Conservation (phyloP, 345 rosid genomes). For the Moricandia moricandioides region DNA sequence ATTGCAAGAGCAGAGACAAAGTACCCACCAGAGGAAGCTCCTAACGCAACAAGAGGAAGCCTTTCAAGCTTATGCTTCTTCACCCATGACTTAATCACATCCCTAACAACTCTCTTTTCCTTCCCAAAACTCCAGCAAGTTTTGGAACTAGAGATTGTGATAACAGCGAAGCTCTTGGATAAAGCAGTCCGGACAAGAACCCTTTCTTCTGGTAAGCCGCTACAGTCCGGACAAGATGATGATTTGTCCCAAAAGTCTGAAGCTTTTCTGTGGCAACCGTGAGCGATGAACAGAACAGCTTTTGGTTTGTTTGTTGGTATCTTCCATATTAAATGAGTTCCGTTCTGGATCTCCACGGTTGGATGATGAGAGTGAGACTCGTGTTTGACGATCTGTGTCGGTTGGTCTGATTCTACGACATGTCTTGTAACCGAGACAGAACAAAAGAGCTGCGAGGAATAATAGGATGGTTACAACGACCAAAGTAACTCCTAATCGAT, state of each 20-base stretch:
- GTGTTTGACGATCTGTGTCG: slow-evolving; percentile 36
- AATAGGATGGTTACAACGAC: slow-evolving; percentile 19
- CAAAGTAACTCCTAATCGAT: slow-evolving; percentile 36
- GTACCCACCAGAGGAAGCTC: slow-evolving; percentile 94
- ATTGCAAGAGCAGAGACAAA: slow-evolving; percentile 76
- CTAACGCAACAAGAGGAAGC: slow-evolving; percentile 85
- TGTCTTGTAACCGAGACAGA: slow-evolving; percentile 32
- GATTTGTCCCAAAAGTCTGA: slow-evolving; percentile 82
- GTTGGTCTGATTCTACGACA: not conserved
- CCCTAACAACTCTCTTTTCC: slow-evolving; percentile 52
- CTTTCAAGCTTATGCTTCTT: slow-evolving; percentile 48
- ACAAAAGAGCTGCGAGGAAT: slow-evolving; percentile 26
- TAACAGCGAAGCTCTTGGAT: slow-evolving; percentile 54
- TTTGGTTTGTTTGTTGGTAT: slow-evolving; percentile 61
- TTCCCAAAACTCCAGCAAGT: slow-evolving; percentile 72
- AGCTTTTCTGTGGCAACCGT: slow-evolving; percentile 87
- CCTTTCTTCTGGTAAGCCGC: slow-evolving; percentile 87
- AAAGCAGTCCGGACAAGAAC: slow-evolving; percentile 60
- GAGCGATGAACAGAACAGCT: slow-evolving; percentile 81
- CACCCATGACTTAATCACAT: slow-evolving; percentile 62
- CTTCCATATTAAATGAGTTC: slow-evolving; percentile 74
- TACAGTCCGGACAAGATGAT: slow-evolving; percentile 54
- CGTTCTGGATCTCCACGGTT: slow-evolving; percentile 57
- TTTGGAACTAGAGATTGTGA: slow-evolving; percentile 65
- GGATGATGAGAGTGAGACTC: slow-evolving; percentile 43